Evolutionary conservation across 176 grass and related monocot genomes (phyloP).

Genomic region (Chrysopogon serrulatus): DNA sequence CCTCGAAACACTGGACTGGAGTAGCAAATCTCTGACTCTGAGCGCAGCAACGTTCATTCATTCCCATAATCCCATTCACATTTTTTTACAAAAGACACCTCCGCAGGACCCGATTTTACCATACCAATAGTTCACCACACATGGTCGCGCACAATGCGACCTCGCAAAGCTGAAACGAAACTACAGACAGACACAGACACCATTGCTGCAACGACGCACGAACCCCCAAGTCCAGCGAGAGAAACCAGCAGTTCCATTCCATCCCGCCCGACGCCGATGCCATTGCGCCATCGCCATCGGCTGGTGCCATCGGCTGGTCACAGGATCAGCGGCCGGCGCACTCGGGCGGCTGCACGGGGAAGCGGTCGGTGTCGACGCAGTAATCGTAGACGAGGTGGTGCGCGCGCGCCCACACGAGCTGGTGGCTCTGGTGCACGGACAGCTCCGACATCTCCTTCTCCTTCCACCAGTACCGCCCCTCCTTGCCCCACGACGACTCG

Average conservation of each 20-base stretch:
- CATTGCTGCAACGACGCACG: background rate
- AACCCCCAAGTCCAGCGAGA: background rate
- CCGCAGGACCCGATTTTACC: background rate
- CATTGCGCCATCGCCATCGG: too few species aligned
- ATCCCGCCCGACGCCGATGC: too few species aligned
- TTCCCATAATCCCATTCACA: background rate
- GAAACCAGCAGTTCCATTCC: conserved; percentile 52
- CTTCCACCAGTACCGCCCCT: conserved; percentile 97
- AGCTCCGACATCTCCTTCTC: conserved; percentile 95
- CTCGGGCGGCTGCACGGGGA: conserved; percentile 70
- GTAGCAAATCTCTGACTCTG: background rate
- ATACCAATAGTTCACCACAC: background rate
- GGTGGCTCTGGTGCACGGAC: conserved; percentile 89
- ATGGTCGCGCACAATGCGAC: background rate
- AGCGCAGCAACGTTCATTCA: background rate
- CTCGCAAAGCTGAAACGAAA: background rate
- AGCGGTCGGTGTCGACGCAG: conserved; percentile 71
- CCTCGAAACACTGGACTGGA: too few species aligned
- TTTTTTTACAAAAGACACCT: conserved; percentile 2
- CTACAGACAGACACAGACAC: background rate
- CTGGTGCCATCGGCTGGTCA: too few species aligned
- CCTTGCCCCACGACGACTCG: conserved; percentile 65
- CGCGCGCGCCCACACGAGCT: conserved; percentile 89
- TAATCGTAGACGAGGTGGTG: conserved; percentile 97
- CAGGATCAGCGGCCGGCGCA: conserved; percentile 44